Evolutionary conservation across 148 eudicot genomes (phyloP).

Genomic region (Simmondsia chinensis): DNA sequence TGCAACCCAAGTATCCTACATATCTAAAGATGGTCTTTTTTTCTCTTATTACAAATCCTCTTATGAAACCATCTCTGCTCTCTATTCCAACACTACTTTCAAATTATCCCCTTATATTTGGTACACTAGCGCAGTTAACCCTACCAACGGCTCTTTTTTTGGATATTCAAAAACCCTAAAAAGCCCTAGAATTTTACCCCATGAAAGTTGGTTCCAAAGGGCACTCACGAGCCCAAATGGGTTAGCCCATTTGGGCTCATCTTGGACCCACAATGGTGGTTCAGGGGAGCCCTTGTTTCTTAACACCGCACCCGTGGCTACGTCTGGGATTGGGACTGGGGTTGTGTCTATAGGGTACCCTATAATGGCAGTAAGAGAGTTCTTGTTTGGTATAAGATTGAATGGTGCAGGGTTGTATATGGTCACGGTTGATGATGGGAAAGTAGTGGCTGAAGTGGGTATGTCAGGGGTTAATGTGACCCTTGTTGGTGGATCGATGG

Average conservation of each 20-base stretch:
- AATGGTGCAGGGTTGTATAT: constrained; percentile 35
- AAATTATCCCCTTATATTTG: constrained; percentile 15
- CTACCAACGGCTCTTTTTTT: constrained; percentile 24
- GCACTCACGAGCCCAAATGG: constrained; percentile 29
- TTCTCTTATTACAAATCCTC: constrained; percentile 35
- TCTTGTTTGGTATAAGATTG: constrained; percentile 15
- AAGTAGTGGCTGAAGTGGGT: constrained; percentile 18
- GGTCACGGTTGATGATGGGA: constrained; percentile 26
- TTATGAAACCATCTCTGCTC: constrained; percentile 24
- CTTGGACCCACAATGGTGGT: constrained; percentile 16
- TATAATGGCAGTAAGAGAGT: constrained; percentile 7
- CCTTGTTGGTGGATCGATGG: constrained; percentile 4
- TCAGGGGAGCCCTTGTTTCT: constrained; percentile 12
- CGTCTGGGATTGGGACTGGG: constrained; percentile 21
- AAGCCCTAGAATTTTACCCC: constrained; percentile 5
- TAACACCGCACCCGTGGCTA: constrained; percentile 23
- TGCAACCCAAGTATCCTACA: constrained; percentile 43
- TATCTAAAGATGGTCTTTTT: constrained; percentile 43
- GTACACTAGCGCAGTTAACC: constrained; percentile 38
- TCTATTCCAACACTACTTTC: constrained; percentile 43
- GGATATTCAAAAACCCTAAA: constrained; percentile 24
- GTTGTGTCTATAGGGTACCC: constrained; percentile 47
- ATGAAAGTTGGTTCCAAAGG: constrained; percentile 26
- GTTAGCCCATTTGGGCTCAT: constrained; percentile 25
- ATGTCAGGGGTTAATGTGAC: constrained; percentile 22